Percentiles rank a stretch among this genome's conserved stretches.
Evolutionary conservation across 23 red algal genomes (phyloP).

Genomic region (Cyanidium caldarium): DNA sequence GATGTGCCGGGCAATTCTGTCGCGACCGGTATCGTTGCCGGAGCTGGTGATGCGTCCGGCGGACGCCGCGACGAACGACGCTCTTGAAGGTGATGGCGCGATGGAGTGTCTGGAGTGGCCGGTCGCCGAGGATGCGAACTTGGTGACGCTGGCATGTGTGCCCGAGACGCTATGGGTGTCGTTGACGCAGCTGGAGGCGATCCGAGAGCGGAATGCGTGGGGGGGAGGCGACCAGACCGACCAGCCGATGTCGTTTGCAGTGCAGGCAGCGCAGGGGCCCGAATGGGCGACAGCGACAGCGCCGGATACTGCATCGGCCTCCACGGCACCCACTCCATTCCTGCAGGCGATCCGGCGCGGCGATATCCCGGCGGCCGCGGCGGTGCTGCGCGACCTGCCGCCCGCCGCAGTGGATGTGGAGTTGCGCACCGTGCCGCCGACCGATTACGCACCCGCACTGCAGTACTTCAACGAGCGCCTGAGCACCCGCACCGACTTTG

Average conservation of each 20-base stretch:
- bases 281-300: not conserved
- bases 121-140: slow-evolving; percentile 10
- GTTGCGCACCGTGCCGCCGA: slow-evolving; percentile 28
- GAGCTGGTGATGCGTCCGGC: not conserved
- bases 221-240: slow-evolving; percentile 35
- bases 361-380: slow-evolving; percentile 14
- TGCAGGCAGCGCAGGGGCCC: not conserved
- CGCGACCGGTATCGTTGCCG: not conserved
- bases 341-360: not conserved
- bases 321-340: not conserved
- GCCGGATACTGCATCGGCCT: not conserved
- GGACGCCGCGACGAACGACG: not conserved
- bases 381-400: slow-evolving; percentile 6
- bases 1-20: not conserved
- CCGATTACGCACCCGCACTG: slow-evolving; percentile 9
- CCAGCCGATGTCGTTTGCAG: not conserved
- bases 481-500: slow-evolving; percentile 11
- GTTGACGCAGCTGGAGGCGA: slow-evolving; percentile 39
- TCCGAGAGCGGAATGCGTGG: slow-evolving; percentile 50
- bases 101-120: not conserved
- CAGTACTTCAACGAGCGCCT: slow-evolving; percentile 28
- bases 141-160: slow-evolving; percentile 34
- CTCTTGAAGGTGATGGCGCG: not conserved
- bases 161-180: slow-evolving; percentile 40
- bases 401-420: slow-evolving; percentile 45